Evolutionary conservation across 768 basidiomycete species (phyloP), one percentile per base, ranked within the genome.

Genomic region (Pulveroboletus sp.): DNA sequence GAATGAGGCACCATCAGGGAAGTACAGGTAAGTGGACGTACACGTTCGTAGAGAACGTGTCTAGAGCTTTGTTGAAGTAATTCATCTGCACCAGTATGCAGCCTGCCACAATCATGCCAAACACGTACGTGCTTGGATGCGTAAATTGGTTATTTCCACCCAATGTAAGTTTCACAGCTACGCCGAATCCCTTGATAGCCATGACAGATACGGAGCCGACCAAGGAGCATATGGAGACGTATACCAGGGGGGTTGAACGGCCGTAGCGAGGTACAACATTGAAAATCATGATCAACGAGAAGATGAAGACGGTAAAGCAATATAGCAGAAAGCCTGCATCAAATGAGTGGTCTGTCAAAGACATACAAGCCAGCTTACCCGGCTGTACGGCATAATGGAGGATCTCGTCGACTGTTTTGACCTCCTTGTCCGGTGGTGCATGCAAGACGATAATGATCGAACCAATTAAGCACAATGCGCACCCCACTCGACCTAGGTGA

Each of bases 171-270:
- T 98, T 98, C 61, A 99, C 80, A 3, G 96, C 95, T 41, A 97
- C 85, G 39, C 96, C 96, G 61, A 99, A 93, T 42, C 93, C 95
- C 73, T 99, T 99, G 76, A 97, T 89, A 37, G 93, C 88, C 96
- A 99, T 98, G 71, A 98, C 83, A n/a, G 92, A 93, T 39, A 99
- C 83, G 28, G 91, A 93, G 10, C 96, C 96, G 39, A 93, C 93
- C 50, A 97, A 68, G 10, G 94, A 97, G 69, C 96, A 98, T 62
- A 99, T 95, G 26, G 93, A 93, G 55, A 98, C 80, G 71, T 96
- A 98, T 28, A 96, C 87, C 53, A 93, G 58, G 2, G 96, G 96
- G 55, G 87, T 93, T 49, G 82, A 79, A 39, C 86, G 86, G 30
- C 96, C 96, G 60, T 96, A 81, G 54, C 74, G 82, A 8, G 96